phyloP scores from a whole-genome alignment of 2,329 filamentous ascomycete genomes.

The Shiraia bambusicola region DNA sequence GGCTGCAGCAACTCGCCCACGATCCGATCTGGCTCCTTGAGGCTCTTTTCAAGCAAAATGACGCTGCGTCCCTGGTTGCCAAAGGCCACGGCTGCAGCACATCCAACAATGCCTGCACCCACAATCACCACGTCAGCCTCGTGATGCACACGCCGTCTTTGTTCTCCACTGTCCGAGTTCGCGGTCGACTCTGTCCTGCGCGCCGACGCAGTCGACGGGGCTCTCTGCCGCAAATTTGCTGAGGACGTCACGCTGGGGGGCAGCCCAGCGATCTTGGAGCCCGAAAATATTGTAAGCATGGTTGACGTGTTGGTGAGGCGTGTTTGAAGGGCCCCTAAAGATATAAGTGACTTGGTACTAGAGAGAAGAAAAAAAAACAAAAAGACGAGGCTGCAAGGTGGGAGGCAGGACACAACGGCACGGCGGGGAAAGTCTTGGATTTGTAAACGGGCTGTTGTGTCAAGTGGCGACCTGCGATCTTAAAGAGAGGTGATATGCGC shows the following conservation, averaged over 20 bases:
- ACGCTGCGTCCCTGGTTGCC: conserved; percentile 90
- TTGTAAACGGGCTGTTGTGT: not conserved
- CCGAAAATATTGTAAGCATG: conserved; percentile 32
- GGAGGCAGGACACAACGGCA: not conserved
- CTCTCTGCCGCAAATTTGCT: conserved; percentile 13
- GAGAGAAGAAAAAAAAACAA: not conserved
- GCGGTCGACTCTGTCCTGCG: conserved; percentile 15
- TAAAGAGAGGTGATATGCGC: conserved; percentile 17
- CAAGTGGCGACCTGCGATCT: conserved; percentile 29
- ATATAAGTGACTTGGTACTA: not conserved
- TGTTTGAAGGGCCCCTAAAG: conserved; percentile 3
- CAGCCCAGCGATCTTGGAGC: conserved; percentile 25
- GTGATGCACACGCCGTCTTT: conserved; percentile 57
- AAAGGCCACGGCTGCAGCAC: conserved; percentile 79
- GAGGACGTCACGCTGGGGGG: conserved; percentile 22
- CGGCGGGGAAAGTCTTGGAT: not conserved
- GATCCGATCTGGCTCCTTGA: conserved; percentile 93
- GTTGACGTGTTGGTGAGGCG: conserved; percentile 4
- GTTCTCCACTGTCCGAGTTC: conserved; percentile 38
- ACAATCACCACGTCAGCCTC: conserved; percentile 85
- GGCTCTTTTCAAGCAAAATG: conserved; percentile 80
- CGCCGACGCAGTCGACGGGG: conserved; percentile 13
- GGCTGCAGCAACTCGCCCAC: conserved; percentile 95
- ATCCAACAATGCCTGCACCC: conserved; percentile 87
- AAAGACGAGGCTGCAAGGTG: not conserved